These are phyloP conservation scores for Lactifluus rugatus DNA, from an alignment of 768 basidiomycete species.

Conservation along the genomic window DNA sequence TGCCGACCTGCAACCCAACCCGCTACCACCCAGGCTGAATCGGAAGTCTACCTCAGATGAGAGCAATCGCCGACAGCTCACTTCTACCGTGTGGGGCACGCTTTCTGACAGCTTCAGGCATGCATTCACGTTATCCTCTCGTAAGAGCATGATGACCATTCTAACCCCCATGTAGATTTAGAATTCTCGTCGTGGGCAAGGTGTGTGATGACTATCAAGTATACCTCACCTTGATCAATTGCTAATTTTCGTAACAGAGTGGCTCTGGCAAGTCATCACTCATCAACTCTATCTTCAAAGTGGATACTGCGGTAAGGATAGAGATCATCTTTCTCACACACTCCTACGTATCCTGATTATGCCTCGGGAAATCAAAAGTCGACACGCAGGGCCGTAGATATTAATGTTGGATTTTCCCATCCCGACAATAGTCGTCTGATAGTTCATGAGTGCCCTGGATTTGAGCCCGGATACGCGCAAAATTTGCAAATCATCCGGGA, in stretches of 20 bases:
- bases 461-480: not conserved
- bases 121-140: not conserved
- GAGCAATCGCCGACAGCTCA: not conserved
- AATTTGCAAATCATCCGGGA: not conserved
- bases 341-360: not conserved
- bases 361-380: not conserved
- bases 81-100: not conserved
- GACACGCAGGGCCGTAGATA: not conserved
- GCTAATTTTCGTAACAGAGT: not conserved
- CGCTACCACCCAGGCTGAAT: not conserved
- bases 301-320: not conserved
- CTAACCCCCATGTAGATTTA: not conserved
- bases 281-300: not conserved
- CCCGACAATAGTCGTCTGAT: not conserved
- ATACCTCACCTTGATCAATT: not conserved
- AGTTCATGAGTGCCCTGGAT: not conserved
- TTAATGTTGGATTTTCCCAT: not conserved
- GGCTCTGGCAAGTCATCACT: slow-evolving; percentile 4
- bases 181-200: slow-evolving; percentile 2
- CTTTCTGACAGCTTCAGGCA: not conserved
- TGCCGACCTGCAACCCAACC: not conserved
- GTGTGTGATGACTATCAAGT: not conserved
- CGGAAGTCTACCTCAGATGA: not conserved
- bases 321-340: not conserved
- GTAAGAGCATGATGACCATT: not conserved